phyloP scores from a whole-genome alignment of 371 early-diverging fungal genomes.

The Zychaea mexicana region DNA sequence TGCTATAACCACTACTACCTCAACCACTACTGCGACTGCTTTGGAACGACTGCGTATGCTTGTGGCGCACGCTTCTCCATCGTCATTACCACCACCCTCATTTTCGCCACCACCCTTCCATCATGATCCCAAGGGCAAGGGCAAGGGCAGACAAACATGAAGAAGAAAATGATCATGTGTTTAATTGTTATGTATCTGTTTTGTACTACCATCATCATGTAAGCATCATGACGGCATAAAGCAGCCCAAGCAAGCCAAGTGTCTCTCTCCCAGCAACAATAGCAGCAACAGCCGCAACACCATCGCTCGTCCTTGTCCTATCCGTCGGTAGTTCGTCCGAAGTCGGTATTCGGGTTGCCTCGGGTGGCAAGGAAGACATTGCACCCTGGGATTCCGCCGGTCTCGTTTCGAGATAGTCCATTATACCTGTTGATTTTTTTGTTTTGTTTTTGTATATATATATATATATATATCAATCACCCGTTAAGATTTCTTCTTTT shows the following conservation, averaged over 20 bases:
- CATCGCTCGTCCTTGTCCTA: neutral
- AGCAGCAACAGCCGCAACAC: neutral
- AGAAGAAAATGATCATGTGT: constrained; percentile 1
- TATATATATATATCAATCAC: neutral
- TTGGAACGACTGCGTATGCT: constrained; percentile 26
- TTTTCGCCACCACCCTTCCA: neutral
- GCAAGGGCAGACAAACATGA: constrained; percentile 6
- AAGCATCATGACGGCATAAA: too few species aligned
- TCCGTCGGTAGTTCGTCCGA: neutral
- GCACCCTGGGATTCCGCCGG: neutral
- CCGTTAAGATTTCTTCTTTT: too few species aligned
- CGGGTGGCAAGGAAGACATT: neutral
- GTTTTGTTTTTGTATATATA: constrained; percentile 1
- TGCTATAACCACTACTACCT: constrained; percentile 1
- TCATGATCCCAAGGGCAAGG: constrained; percentile 13
- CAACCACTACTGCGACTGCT: constrained; percentile 2
- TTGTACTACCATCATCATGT: neutral
- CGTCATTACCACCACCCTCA: constrained; percentile 2
- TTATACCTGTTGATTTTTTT: neutral
- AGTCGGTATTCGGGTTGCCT: neutral
- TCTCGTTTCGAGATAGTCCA: neutral
- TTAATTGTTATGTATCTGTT: neutral
- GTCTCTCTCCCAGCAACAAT: too few species aligned
- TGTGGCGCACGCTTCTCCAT: constrained; percentile 13
- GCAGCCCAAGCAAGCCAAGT: too few species aligned